Conservation (phyloP, 768 basidiomycete genomes). For the Lactifluus echinatus region DNA sequence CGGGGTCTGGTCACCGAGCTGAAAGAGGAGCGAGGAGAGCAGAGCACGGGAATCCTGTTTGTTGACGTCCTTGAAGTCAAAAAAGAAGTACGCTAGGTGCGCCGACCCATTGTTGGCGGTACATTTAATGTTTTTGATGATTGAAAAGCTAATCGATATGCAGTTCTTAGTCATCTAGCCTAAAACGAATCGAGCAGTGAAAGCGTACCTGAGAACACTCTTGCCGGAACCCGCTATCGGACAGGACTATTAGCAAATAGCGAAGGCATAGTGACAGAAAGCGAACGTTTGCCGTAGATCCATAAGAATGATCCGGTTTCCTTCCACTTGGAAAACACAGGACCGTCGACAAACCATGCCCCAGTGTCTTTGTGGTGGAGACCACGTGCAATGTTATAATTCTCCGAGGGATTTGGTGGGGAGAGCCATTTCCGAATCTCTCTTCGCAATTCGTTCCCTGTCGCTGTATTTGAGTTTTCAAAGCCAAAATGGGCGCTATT, state of each 20-base stretch:
- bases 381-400: background rate
- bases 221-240: background rate
- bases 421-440: background rate
- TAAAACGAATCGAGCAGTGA: background rate
- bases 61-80: background rate
- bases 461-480: background rate
- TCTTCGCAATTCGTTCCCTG: background rate
- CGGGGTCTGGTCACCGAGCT: background rate
- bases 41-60: constrained; percentile 22
- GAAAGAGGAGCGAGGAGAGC: background rate
- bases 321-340: background rate
- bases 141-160: background rate
- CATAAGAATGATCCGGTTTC: background rate
- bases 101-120: background rate
- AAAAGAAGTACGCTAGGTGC: background rate
- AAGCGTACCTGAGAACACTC: background rate
- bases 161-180: background rate
- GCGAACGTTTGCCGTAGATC: background rate
- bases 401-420: background rate
- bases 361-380: background rate
- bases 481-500: too few relatives aligned
- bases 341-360: background rate
- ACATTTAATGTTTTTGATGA: background rate
- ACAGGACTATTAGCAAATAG: background rate
- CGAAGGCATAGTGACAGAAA: background rate